These are phyloP conservation scores for Colletotrichum sp. DNA, from an alignment of 2,329 filamentous ascomycete genomes.

Conservation along the genomic window DNA sequence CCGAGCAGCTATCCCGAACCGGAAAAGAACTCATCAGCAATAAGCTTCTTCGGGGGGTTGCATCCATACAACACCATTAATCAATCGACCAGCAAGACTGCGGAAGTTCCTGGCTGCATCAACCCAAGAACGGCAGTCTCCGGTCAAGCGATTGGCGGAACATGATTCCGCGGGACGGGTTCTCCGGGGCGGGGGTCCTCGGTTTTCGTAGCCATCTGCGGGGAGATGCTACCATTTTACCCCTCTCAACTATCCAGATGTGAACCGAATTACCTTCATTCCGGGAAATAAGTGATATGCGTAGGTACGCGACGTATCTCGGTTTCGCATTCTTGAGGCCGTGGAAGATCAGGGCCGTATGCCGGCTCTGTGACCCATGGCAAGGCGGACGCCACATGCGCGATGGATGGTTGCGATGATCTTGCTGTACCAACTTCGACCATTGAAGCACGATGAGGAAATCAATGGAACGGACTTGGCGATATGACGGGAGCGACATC, in stretches of 20 bases:
- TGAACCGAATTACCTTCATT: neutral
- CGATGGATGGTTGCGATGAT: neutral
- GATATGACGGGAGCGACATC: neutral
- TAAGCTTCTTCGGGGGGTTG: neutral
- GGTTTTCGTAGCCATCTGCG: neutral
- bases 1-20: neutral
- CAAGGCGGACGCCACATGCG: neutral
- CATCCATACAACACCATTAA: neutral
- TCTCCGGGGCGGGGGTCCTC: neutral
- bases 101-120: neutral
- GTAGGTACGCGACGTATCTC: neutral
- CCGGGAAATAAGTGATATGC: neutral
- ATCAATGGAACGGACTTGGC: neutral
- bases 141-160: conserved; percentile 10
- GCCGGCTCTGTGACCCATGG: neutral
- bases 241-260: neutral
- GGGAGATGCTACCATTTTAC: neutral
- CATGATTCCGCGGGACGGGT: neutral
- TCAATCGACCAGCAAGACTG: neutral
- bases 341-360: neutral
- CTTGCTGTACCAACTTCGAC: neutral
- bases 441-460: neutral
- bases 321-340: neutral
- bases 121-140: neutral
- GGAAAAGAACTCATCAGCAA: neutral